Base-by-base conservation (phyloP, 2,329 filamentous ascomycete species). In the Cordyceps sp. region DNA sequence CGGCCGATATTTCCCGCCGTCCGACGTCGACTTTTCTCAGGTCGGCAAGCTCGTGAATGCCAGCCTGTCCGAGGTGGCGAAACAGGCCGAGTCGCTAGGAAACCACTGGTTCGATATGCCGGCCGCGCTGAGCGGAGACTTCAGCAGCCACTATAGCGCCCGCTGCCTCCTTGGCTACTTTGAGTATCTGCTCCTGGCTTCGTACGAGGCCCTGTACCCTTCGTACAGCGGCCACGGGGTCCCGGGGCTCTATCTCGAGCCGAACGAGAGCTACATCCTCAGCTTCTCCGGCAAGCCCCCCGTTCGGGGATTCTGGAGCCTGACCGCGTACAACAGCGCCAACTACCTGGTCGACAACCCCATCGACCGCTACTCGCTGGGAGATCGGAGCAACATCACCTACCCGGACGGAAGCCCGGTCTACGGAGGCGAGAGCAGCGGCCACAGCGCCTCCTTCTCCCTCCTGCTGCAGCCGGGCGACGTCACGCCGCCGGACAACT, bases 381-480 rank as follows among this genome's bases (percentile, higher is more conserved):
- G 45, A 4, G 44, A 45, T 31, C 37, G 44, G 7, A 41, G 37
- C 26, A 42, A 43, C 29, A 22, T 52, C 17, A 48, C 41, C 3
- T 47, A 42, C 31, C n/a, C 31, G 5, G 41, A 45, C 34, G 49
- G 46, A 2, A 36, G 28, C 2, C 34, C 27, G 10, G 25, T 37
- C 9, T 36, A 41, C 5, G 30, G 30, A 15, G 15, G 12, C 10
- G 13, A 21, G 14, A n/a, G n/a, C n/a, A n/a, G n/a, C n/a, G 20
- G 26, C n/a, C 26, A 21, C 22, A 30, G 29, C 30, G 31, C 29
- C 10, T 32, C 37, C 5, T 51, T 51, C 29, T 38, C 46, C 32
- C 38, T 50, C 10, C 37, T 50, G 23, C 22, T 50, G 5, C 48
- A 51, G 35, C 31, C 44, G 15, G 34, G 34, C 5, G 37, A 45